phyloP scores from a whole-genome alignment of 176 grass and related monocot genomes.

The Carex cristatella region DNA sequence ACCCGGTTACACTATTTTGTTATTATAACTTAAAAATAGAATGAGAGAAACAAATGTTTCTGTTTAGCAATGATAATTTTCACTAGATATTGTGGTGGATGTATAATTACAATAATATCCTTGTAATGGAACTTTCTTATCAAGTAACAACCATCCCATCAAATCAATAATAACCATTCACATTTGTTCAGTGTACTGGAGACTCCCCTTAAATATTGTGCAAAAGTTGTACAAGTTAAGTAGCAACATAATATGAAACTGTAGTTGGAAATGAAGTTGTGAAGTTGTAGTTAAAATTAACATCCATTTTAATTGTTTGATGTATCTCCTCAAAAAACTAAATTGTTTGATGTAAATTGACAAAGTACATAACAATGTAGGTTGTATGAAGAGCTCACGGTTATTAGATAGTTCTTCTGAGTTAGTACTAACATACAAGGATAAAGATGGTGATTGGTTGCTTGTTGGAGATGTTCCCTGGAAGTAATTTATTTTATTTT shows the following conservation, averaged over 20 bases:
- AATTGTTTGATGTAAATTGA: background rate
- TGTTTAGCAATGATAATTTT: too few species aligned
- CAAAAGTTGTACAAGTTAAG: background rate
- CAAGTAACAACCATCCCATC: too few species aligned
- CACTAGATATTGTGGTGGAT: too few species aligned
- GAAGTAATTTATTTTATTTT: conserved; percentile 1
- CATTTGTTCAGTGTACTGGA: too few species aligned
- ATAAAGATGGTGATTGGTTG: conserved; percentile 34
- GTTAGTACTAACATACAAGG: conserved; percentile 27
- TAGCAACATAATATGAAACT: background rate
- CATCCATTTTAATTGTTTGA: background rate
- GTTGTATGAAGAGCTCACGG: conserved; percentile 10
- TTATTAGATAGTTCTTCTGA: conserved; percentile 26
- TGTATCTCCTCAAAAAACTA: too few species aligned
- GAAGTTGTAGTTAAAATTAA: background rate
- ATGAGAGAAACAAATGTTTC: too few species aligned
- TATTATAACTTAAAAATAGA: too few species aligned
- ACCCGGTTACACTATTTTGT: too few species aligned
- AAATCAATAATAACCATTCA: too few species aligned
- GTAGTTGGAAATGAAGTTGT: background rate
- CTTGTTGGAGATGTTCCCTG: conserved; percentile 34
- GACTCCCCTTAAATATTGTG: background rate
- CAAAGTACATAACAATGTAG: background rate
- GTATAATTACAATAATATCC: too few species aligned
- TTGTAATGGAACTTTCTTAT: too few species aligned